These are phyloP conservation scores for Saccharomycopsis fibuligera DNA, from an alignment of 805 yeast genomes.

Conservation along the genomic window DNA sequence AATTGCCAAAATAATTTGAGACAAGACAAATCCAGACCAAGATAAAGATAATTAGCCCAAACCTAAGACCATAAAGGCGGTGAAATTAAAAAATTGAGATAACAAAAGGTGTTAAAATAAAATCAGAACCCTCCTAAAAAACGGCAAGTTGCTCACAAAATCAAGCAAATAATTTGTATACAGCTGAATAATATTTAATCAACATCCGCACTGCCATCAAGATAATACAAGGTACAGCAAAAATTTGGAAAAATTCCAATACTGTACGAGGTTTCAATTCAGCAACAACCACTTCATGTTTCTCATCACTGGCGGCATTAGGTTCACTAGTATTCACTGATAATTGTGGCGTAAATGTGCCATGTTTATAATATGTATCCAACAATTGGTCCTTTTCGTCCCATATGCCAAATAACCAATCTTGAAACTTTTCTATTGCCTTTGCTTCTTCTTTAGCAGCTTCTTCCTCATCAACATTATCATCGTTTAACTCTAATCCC, in stretches of 20 bases:
- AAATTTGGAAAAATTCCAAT: conserved; percentile 11
- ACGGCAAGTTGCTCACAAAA: no score
- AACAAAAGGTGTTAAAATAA: no score
- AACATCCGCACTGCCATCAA: no score
- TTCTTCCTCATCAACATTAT: conserved; percentile 32
- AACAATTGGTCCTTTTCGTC: conserved; percentile 66
- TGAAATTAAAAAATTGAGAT: no score
- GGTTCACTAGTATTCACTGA: no score
- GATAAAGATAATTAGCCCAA: no score
- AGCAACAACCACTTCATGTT: conserved; percentile 12
- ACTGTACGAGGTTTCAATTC: conserved; percentile 10
- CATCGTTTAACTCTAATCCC: conserved; percentile 41
- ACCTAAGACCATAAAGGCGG: no score
- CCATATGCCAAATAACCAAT: conserved; percentile 78
- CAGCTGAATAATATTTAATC: no score
- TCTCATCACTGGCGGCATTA: not conserved
- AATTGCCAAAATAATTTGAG: no score
- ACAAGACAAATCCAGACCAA: no score
- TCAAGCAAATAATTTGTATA: no score
- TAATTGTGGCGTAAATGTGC: conserved; percentile 40
- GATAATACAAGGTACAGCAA: conserved; percentile 15
- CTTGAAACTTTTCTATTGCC: conserved; percentile 45
- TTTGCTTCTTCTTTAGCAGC: conserved; percentile 28
- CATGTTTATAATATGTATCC: conserved; percentile 52
- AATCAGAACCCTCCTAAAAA: no score